These are phyloP conservation scores for Aspergillus chevalieri DNA, from an alignment of 2,329 filamentous ascomycete species.

Conservation along the genomic window DNA sequence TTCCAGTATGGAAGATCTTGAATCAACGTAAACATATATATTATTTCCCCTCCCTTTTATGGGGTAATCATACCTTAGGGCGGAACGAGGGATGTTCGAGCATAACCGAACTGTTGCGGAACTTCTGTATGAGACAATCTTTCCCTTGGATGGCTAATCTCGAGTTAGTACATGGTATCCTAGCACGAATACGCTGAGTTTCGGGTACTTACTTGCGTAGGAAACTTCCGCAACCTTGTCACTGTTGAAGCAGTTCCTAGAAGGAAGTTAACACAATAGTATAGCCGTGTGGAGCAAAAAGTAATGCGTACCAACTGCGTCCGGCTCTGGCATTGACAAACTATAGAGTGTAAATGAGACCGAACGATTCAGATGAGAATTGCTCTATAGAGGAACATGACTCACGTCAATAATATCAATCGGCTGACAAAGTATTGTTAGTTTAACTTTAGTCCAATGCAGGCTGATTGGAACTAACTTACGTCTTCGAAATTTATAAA, in stretches of 20 bases:
- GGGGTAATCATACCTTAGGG: slow-evolving; percentile 62
- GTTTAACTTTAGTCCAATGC: slow-evolving; percentile 8
- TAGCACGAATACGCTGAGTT: background rate
- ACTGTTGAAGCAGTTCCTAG: slow-evolving; percentile 72
- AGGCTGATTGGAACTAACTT: slow-evolving; percentile 29
- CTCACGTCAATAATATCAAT: slow-evolving; percentile 66
- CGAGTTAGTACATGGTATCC: slow-evolving; percentile 12
- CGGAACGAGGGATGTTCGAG: slow-evolving; percentile 73
- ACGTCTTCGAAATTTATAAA: slow-evolving; percentile 92
- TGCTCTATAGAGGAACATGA: slow-evolving; percentile 15
- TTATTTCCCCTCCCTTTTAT: background rate
- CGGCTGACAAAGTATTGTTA: slow-evolving; percentile 48
- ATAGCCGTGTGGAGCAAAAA: slow-evolving; percentile 5
- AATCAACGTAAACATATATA: slow-evolving; percentile 14
- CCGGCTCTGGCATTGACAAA: slow-evolving; percentile 67
- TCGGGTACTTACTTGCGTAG: slow-evolving; percentile 70
- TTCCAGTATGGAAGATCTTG: slow-evolving; percentile 50
- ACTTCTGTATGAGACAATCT: slow-evolving; percentile 87
- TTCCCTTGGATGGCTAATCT: slow-evolving; percentile 76
- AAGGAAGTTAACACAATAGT: slow-evolving; percentile 4
- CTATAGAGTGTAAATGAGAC: slow-evolving; percentile 40
- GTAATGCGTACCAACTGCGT: slow-evolving; percentile 54
- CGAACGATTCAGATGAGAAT: background rate
- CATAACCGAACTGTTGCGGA: slow-evolving; percentile 96
- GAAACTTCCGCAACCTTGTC: slow-evolving; percentile 85